A percentile compares a stretch with the other conserved stretches of the same genome.
Evolutionary conservation across 2,329 filamentous ascomycete genomes (phyloP).

Genomic region (Stachybotrys chartarum): DNA sequence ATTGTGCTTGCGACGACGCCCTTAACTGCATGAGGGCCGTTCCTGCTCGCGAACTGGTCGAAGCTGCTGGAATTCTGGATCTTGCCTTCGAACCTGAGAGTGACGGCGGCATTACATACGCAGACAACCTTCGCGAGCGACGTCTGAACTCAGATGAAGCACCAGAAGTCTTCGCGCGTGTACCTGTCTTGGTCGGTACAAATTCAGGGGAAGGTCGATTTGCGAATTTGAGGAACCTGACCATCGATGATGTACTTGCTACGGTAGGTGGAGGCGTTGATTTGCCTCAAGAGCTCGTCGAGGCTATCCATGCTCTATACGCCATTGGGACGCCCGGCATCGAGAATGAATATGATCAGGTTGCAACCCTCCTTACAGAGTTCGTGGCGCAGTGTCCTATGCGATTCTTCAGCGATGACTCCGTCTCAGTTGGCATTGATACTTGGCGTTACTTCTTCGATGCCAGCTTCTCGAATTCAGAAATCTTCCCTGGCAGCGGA

Average conservation of each 20-base stretch:
- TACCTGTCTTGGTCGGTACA: conserved; percentile 14
- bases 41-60: conserved; percentile 8
- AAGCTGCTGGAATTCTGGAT: conserved; percentile 6
- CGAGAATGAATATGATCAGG: not conserved
- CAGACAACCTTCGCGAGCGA: conserved; percentile 6
- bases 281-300: not conserved
- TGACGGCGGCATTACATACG: conserved; percentile 14
- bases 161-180: conserved; percentile 8
- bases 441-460: conserved; percentile 39
- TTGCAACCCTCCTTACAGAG: not conserved
- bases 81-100: conserved; percentile 13
- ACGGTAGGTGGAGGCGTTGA: not conserved
- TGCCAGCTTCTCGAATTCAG: conserved; percentile 40
- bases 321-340: not conserved
- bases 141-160: conserved; percentile 6
- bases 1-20: conserved; percentile 4
- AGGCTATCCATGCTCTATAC: not conserved
- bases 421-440: conserved; percentile 22
- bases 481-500: conserved; percentile 25
- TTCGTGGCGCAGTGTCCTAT: not conserved
- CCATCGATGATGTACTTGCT: conserved; percentile 1
- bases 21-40: conserved; percentile 16
- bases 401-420: conserved; percentile 17
- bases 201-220: conserved; percentile 14
- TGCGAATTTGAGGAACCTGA: conserved; percentile 2